phyloP scores from a whole-genome alignment of 129 eudicot species.

The Rutidosis leptorrhynchoides region DNA sequence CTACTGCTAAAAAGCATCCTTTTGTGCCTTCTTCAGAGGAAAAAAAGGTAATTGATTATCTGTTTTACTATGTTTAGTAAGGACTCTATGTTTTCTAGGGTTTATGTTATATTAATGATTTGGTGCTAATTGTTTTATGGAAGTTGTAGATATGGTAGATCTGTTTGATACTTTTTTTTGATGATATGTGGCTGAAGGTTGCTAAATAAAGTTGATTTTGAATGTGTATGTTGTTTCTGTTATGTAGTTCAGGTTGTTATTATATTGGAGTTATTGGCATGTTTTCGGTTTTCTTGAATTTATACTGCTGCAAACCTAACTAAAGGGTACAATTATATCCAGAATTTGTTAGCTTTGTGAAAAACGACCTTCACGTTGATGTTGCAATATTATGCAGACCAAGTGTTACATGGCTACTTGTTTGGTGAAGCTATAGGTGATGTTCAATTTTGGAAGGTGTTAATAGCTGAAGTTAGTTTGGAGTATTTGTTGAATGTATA shows the following conservation, averaged over 20 bases:
- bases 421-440: constrained; percentile 1
- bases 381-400: neutral
- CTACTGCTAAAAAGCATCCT: constrained; percentile 56
- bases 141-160: constrained; percentile 18
- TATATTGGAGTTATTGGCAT: neutral
- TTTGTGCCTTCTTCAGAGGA: constrained; percentile 63
- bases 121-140: constrained; percentile 10
- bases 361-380: neutral
- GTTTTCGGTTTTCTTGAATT: neutral
- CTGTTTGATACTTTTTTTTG: constrained; percentile 19
- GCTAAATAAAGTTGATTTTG: constrained; percentile 6
- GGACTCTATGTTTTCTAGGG: constrained; percentile 28
- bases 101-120: constrained; percentile 17
- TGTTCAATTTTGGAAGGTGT: neutral
- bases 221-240: constrained; percentile 9
- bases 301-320: constrained; percentile 14
- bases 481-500: neutral
- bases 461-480: neutral
- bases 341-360: constrained; percentile 5
- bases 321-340: neutral
- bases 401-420: neutral
- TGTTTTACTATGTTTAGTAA: neutral
- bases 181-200: constrained; percentile 14
- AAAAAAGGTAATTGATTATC: constrained; percentile 53
- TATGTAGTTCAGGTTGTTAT: constrained; percentile 3